Conservation (phyloP, 768 basidiomycete species). For the Sistotremastrum suecicum region DNA sequence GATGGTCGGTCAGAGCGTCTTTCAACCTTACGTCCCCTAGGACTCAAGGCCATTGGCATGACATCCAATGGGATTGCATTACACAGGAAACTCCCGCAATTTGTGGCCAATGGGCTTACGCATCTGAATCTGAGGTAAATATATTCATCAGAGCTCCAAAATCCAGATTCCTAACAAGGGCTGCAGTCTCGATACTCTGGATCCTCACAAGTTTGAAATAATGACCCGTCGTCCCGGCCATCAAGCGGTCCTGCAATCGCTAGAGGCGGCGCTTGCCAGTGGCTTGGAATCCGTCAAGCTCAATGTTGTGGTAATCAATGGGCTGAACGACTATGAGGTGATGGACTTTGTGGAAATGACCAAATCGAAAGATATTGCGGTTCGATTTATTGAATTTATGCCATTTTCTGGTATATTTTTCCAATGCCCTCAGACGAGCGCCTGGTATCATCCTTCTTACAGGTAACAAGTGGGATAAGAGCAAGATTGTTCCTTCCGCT, state of each 20-base stretch:
- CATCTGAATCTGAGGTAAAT: conserved; percentile 49
- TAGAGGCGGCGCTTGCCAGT: conserved; percentile 46
- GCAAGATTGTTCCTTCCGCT: conserved; percentile 68
- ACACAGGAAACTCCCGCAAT: conserved; percentile 51
- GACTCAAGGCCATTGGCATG: conserved; percentile 69
- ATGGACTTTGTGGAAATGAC: conserved; percentile 70
- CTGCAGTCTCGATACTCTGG: conserved; percentile 65
- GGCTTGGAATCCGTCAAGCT: conserved; percentile 55
- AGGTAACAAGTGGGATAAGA: conserved; percentile 80
- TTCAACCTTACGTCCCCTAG: conserved; percentile 42
- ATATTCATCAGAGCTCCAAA: not conserved
- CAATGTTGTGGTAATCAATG: conserved; percentile 74
- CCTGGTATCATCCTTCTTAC: conserved; percentile 1
- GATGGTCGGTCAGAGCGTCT: conserved; percentile 31
- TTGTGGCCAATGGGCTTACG: conserved; percentile 60
- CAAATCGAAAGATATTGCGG: conserved; percentile 42
- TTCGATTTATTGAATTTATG: conserved; percentile 92
- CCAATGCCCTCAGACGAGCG: not conserved
- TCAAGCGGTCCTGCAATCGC: conserved; percentile 53
- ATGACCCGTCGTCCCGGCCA: conserved; percentile 74
- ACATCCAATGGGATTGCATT: conserved; percentile 74
- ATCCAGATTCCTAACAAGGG: not conserved
- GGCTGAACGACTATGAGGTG: conserved; percentile 70
- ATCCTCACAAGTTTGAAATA: conserved; percentile 77
- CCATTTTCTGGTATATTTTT: conserved; percentile 60